Percentiles rank a stretch among this genome's conserved stretches.
These are phyloP conservation scores for Murraya koenigii DNA, from an alignment of 345 rosid genomes.

Conservation along the genomic window DNA sequence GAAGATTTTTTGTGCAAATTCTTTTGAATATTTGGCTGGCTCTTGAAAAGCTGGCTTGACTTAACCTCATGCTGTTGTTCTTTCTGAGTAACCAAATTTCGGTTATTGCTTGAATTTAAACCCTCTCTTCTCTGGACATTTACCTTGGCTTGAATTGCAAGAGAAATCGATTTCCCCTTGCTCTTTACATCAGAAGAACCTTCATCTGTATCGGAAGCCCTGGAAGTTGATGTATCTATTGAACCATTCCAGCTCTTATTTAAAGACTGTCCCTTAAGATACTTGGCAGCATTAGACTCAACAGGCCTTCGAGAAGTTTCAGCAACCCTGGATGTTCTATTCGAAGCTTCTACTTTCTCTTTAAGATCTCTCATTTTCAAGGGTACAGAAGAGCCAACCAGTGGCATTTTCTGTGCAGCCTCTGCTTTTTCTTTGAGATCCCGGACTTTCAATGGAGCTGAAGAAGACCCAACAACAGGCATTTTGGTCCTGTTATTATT, in stretches of 20 bases:
- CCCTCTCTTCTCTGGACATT: slow-evolving; percentile 78
- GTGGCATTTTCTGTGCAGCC: slow-evolving; percentile 51
- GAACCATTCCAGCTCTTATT: slow-evolving; percentile 71
- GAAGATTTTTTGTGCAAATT: slow-evolving; percentile 47
- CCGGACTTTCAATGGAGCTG: slow-evolving; percentile 60
- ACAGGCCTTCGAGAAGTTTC: slow-evolving; percentile 47
- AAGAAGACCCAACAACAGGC: slow-evolving; percentile 57
- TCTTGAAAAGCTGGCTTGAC: slow-evolving; percentile 51
- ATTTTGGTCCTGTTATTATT: slow-evolving; percentile 41
- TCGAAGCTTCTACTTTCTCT: slow-evolving; percentile 49
- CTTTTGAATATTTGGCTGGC: slow-evolving; percentile 54
- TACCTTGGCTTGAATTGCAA: slow-evolving; percentile 87
- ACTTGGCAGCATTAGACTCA: slow-evolving; percentile 54
- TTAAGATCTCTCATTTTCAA: slow-evolving; percentile 39
- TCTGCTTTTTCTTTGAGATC: slow-evolving; percentile 66
- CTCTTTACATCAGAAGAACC: slow-evolving; percentile 43
- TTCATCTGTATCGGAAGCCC: slow-evolving; percentile 45
- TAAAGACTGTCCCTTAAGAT: slow-evolving; percentile 61
- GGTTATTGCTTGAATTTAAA: slow-evolving; percentile 35
- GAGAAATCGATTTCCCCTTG: slow-evolving; percentile 70
- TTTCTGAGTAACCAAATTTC: slow-evolving; percentile 37
- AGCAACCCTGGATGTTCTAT: slow-evolving; percentile 38
- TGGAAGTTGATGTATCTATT: slow-evolving; percentile 33
- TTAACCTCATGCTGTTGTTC: slow-evolving; percentile 50
- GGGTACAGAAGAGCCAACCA: slow-evolving; percentile 34